phyloP scores from a whole-genome alignment of 345 rosid genomes.

The Populus alba region DNA sequence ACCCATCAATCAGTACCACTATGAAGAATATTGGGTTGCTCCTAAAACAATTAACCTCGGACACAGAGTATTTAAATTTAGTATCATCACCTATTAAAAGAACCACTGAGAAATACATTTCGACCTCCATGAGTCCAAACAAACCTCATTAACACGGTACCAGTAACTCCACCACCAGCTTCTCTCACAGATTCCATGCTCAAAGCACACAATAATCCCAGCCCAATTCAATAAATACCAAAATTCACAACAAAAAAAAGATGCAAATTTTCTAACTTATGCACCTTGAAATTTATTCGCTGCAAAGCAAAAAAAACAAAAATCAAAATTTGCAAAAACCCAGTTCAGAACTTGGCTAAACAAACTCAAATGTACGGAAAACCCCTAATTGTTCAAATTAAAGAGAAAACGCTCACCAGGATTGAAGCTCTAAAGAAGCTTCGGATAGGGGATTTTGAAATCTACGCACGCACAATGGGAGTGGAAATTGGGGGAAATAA shows the following conservation, averaged over 20 bases:
- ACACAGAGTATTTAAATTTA: neutral
- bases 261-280: neutral
- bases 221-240: neutral
- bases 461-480: neutral
- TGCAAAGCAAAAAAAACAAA: neutral
- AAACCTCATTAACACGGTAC: conserved; percentile 26
- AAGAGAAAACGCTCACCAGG: neutral
- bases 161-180: conserved; percentile 16
- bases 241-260: neutral
- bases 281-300: conserved; percentile 1
- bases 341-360: neutral
- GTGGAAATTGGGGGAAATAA: neutral
- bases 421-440: neutral
- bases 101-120: conserved; percentile 28
- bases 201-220: conserved; percentile 5
- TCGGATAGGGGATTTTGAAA: neutral
- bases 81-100: conserved; percentile 25
- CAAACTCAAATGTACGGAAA: neutral
- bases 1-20: neutral
- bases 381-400: neutral
- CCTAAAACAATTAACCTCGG: neutral
- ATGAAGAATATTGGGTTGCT: neutral
- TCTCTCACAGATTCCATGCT: conserved; percentile 26
- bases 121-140: conserved; percentile 37
- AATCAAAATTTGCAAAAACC: neutral